Base-by-base conservation (phyloP, 108 stramenopile species). In the Stephanodiscus triporus region DNA sequence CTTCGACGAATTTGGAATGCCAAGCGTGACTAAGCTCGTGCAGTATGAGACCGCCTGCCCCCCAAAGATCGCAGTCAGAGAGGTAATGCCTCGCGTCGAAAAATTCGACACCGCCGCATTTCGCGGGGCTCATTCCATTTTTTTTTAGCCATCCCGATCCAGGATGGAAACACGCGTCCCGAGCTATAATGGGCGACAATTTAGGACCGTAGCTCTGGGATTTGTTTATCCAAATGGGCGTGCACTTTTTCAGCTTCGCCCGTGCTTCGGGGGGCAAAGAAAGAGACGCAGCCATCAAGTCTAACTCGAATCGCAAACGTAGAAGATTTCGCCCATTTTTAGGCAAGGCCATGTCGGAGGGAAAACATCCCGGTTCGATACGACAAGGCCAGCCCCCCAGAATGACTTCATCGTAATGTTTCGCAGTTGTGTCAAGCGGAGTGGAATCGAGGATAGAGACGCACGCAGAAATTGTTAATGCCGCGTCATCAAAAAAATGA, bases 21-120 rank as follows among this genome's bases (percentile, higher is more conserved):
- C 88, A 97, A 1, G 96, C 96, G 81, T 97, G 96, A 38, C 77
- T 65, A 20, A 92, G 68, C 70, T 97, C 96, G 62, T 97, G 96
- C 11, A 95, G 23, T 60, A 95, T 58, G 8, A 93, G 40, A 10
- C 94, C 96, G 27, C 94, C 96, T 6, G 63, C 68, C 16, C 93
- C 93, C 96, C 96, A 95, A 2, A 85, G 58, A 43, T 88, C 65
- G 51, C 88, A 73, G 69, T 92, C 89, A 3, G 73, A 75, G 20
- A 67, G 36, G 67, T 97, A 95, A 8, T 87, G 68, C 0, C 47
- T 26, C 13, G 79, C 80, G 30, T 76, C 43, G 59, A 91, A 90
- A 24, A 92, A 66, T 70, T 97, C 93, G 9, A 95, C 85, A 56
- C 94, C 81, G 11, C 88, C 84, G 38, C 59, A 66, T 78, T 95